Evolutionary conservation across 2,329 filamentous ascomycete genomes (phyloP).

Genomic region (Grosmannia huntii): DNA sequence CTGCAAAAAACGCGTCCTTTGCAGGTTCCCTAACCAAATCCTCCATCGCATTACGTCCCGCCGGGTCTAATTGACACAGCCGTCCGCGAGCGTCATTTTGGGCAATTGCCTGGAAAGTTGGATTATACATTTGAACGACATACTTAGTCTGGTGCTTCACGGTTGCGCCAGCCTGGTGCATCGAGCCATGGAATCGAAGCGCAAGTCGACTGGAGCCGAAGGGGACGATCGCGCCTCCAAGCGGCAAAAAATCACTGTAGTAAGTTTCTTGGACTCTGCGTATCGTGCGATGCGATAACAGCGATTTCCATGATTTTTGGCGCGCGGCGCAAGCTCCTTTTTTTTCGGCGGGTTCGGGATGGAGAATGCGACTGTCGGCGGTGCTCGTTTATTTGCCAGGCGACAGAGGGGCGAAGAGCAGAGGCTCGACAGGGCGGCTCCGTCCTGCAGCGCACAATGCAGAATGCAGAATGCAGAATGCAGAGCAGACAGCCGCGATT

Average conservation of each 20-base stretch:
- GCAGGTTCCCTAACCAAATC: background rate
- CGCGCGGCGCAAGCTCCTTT: background rate
- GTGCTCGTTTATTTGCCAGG: background rate
- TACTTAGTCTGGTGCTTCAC: background rate
- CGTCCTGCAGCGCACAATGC: background rate
- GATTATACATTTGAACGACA: background rate
- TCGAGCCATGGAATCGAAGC: constrained; percentile 13
- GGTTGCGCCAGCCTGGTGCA: background rate
- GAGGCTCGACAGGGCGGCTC: background rate
- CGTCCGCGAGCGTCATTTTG: background rate
- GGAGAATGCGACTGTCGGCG: background rate
- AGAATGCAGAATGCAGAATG: too few relatives aligned
- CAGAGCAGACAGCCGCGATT: background rate
- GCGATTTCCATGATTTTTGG: background rate
- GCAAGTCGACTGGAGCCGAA: constrained; percentile 22
- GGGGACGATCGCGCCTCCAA: constrained; percentile 41
- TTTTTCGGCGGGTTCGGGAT: background rate
- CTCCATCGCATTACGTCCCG: constrained; percentile 1
- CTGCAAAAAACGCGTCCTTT: constrained; percentile 4
- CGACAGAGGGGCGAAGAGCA: background rate
- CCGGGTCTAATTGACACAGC: background rate
- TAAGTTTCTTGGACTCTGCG: constrained; percentile 17
- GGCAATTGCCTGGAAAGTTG: background rate
- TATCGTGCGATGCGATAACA: background rate
- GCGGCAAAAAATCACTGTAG: constrained; percentile 36